These are phyloP conservation scores for Fusarium tupiense DNA, from an alignment of 2,329 filamentous ascomycete species.

Conservation along the genomic window DNA sequence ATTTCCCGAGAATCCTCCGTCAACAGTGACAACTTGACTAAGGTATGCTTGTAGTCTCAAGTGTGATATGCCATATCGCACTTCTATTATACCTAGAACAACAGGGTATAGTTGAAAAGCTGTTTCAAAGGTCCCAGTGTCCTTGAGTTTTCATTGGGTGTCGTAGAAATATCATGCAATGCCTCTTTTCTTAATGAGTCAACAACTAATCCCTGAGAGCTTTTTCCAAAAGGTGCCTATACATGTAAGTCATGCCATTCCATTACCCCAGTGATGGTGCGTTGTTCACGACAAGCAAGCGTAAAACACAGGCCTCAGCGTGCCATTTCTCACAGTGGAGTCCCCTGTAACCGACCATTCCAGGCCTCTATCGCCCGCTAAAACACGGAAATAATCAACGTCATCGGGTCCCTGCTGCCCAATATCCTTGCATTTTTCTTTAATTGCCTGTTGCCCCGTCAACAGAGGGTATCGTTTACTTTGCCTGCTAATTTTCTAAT, in stretches of 20 bases:
- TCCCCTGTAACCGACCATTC: slow-evolving; percentile 22
- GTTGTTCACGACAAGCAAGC: slow-evolving; percentile 28
- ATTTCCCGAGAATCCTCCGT: neutral
- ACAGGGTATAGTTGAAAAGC: neutral
- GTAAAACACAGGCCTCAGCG: slow-evolving; percentile 8
- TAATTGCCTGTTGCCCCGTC: slow-evolving; percentile 39
- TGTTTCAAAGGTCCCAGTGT: neutral
- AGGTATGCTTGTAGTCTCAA: neutral
- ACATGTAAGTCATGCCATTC: slow-evolving; percentile 23
- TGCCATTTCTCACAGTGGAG: slow-evolving; percentile 33
- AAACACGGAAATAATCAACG: slow-evolving; percentile 10
- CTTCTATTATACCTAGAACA: neutral
- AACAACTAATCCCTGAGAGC: neutral
- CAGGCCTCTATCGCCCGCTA: slow-evolving; percentile 10
- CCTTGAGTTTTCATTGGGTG: slow-evolving; percentile 1
- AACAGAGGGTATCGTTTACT: slow-evolving; percentile 40
- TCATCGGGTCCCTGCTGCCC: slow-evolving; percentile 17
- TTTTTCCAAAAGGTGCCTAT: neutral
- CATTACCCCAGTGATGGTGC: slow-evolving; percentile 40
- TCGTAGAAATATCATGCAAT: neutral
- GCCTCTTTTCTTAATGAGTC: slow-evolving; percentile 7
- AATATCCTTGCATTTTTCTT: slow-evolving; percentile 19
- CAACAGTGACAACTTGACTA: neutral
- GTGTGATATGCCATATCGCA: neutral
- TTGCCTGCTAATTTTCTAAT: slow-evolving; percentile 26